Evolutionary conservation across 2,329 filamentous ascomycete species (phyloP).

Genomic region (Aspergillus ustus): DNA sequence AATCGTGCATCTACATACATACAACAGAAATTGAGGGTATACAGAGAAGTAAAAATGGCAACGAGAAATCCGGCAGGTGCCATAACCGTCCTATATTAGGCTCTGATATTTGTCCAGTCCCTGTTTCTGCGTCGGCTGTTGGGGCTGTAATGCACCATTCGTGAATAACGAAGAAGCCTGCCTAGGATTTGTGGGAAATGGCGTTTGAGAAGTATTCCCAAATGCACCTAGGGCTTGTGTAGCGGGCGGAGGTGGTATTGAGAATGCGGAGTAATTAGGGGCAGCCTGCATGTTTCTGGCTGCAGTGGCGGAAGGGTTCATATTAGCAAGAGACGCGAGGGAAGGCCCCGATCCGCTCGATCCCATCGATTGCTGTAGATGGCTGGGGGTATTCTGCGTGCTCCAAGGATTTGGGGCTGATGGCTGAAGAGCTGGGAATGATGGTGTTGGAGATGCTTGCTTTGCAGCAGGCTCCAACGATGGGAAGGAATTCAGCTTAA

Average conservation of each 20-base stretch:
- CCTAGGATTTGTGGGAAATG: constrained; percentile 22
- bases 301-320: constrained; percentile 27
- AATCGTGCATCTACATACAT: constrained; percentile 20
- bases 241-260: constrained; percentile 48
- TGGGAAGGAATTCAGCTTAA: constrained; percentile 53
- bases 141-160: constrained; percentile 26
- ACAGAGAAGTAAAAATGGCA: constrained; percentile 13
- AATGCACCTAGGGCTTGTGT: constrained; percentile 24
- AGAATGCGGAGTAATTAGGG: constrained; percentile 42
- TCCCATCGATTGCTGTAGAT: constrained; percentile 22
- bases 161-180: constrained; percentile 31
- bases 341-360: constrained; percentile 24
- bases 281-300: constrained; percentile 25
- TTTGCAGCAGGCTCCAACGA: constrained; percentile 48
- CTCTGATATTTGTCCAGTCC: constrained; percentile 63
- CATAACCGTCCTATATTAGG: constrained; percentile 47
- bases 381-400: constrained; percentile 18
- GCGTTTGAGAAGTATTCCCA: constrained; percentile 25
- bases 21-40: neutral
- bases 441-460: constrained; percentile 32
- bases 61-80: constrained; percentile 3
- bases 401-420: constrained; percentile 32
- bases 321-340: constrained; percentile 32
- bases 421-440: constrained; percentile 37
- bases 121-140: constrained; percentile 36